These are phyloP conservation scores for Epichloe coenophiala DNA, from an alignment of 2,329 filamentous ascomycete genomes.

Conservation along the genomic window DNA sequence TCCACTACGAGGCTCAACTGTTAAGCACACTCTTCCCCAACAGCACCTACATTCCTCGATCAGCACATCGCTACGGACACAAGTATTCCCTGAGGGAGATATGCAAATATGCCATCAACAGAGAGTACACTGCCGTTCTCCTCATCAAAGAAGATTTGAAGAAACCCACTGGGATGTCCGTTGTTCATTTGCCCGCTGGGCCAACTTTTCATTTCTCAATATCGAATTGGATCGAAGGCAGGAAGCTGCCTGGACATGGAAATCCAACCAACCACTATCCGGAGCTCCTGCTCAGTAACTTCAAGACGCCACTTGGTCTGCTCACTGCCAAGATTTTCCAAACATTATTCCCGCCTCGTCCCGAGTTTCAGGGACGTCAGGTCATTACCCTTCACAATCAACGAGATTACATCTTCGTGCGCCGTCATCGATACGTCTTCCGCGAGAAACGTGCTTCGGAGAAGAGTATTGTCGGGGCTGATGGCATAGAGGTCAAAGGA, in stretches of 20 bases:
- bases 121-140: conserved; percentile 71
- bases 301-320: conserved; percentile 82
- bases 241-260: conserved; percentile 75
- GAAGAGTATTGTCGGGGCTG: conserved; percentile 68
- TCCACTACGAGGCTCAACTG: conserved; percentile 70
- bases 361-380: conserved; percentile 75
- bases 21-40: conserved; percentile 78
- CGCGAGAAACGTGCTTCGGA: conserved; percentile 76
- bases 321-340: conserved; percentile 73
- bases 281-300: conserved; percentile 85
- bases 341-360: conserved; percentile 49
- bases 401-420: conserved; percentile 89
- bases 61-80: conserved; percentile 69
- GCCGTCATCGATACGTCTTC: conserved; percentile 85
- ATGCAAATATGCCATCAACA: conserved; percentile 66
- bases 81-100: conserved; percentile 92
- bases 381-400: conserved; percentile 91
- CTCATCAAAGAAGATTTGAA: conserved; percentile 86
- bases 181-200: conserved; percentile 71
- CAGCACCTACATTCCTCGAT: conserved; percentile 73
- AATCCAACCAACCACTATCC: conserved; percentile 84
- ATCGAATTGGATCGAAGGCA: conserved; percentile 80
- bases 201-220: conserved; percentile 91
- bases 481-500: conserved; percentile 73
- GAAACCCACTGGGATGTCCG: conserved; percentile 64